These are phyloP conservation scores for Rhynchosporium secalis DNA, from an alignment of 2,329 filamentous ascomycete genomes.

Conservation along the genomic window DNA sequence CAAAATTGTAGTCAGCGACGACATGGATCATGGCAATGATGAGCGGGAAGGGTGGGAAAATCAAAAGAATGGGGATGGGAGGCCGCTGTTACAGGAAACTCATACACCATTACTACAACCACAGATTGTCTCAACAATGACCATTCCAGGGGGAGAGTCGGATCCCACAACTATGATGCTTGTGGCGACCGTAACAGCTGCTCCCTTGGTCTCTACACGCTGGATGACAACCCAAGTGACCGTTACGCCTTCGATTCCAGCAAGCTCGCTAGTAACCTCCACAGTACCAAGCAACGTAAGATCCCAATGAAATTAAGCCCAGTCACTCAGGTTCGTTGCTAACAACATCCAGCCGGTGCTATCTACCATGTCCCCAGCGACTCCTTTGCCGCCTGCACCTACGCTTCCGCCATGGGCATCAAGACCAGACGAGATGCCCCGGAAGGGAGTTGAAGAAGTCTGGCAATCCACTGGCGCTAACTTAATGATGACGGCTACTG, in stretches of 20 bases:
- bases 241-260: conserved; percentile 1
- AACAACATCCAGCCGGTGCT: conserved; percentile 20
- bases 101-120: not conserved
- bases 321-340: conserved; percentile 3
- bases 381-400: conserved; percentile 3
- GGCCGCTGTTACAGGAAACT: not conserved
- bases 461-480: conserved; percentile 11
- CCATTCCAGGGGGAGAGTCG: conserved; percentile 10
- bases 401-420: conserved; percentile 5
- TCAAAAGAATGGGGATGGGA: not conserved
- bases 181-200: conserved; percentile 17
- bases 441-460: conserved; percentile 26
- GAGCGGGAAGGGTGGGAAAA: not conserved
- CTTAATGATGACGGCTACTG: conserved; percentile 12
- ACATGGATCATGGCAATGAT: conserved; percentile 13
- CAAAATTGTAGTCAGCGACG: not conserved
- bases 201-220: conserved; percentile 10
- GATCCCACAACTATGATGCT: conserved; percentile 11
- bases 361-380: conserved; percentile 23
- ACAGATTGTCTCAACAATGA: not conserved
- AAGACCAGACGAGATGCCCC: conserved; percentile 8
- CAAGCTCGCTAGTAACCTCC: not conserved
- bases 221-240: conserved; percentile 11
- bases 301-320: not conserved
- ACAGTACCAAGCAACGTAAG: conserved; percentile 6